Conservation (phyloP, 345 rosid genomes). For the Syzygium jambos region DNA sequence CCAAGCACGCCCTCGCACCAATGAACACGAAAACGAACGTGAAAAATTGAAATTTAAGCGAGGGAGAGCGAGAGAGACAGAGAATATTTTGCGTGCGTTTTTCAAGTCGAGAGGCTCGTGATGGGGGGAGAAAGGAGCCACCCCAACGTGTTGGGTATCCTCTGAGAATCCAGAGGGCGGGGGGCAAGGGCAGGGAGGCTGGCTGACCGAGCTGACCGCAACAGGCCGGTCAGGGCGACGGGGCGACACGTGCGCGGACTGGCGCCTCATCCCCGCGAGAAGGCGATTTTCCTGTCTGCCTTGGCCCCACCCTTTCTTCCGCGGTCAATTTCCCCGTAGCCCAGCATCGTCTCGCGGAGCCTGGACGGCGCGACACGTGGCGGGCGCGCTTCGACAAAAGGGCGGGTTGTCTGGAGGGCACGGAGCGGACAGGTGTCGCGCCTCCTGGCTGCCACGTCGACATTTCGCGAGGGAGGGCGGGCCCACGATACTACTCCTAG, state of each 20-base stretch:
- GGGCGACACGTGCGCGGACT: constrained; percentile 21
- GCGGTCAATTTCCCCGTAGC: background rate
- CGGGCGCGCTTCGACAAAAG: background rate
- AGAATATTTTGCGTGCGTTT: background rate
- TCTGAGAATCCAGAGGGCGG: background rate
- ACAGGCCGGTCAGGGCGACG: background rate
- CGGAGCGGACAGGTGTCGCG: background rate
- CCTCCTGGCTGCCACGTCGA: background rate
- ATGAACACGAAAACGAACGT: background rate
- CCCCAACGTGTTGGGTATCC: constrained; percentile 14
- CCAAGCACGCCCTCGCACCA: background rate
- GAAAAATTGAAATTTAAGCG: background rate
- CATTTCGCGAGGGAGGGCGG: background rate
- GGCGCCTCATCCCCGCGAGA: background rate
- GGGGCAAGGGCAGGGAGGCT: background rate
- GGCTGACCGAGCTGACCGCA: constrained; percentile 6
- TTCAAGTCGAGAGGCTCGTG: background rate
- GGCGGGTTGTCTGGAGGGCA: background rate
- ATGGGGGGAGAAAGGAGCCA: background rate
- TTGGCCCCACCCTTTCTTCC: background rate
- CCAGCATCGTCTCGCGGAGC: background rate
- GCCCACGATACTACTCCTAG: background rate
- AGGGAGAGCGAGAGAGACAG: background rate
- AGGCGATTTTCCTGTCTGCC: background rate
- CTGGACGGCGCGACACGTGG: constrained; percentile 13